A percentile compares a stretch with the other conserved stretches of the same genome.
These are phyloP conservation scores for Ambrosia hybrid DNA, from an alignment of 140 eudicot genomes.

Conservation along the genomic window DNA sequence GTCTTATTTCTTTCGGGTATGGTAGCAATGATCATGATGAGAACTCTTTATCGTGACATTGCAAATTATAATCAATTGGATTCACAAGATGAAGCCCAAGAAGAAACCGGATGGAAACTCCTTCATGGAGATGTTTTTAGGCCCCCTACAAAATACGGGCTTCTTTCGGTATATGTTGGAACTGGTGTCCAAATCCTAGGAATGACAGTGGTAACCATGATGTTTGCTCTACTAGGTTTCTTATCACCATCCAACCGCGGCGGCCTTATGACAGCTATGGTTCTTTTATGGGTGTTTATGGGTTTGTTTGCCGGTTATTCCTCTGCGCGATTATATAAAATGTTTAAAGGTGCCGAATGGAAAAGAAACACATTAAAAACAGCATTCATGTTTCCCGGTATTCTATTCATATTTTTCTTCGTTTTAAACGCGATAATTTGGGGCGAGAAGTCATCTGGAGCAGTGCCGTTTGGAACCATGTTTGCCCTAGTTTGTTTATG, in stretches of 20 bases:
- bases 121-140: constrained; percentile 85
- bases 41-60: constrained; percentile 76
- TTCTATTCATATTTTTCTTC: constrained; percentile 61
- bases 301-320: constrained; percentile 77
- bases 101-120: constrained; percentile 97
- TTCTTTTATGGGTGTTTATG: constrained; percentile 76
- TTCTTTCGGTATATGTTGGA: constrained; percentile 80
- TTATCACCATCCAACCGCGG: constrained; percentile 86
- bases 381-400: constrained; percentile 85
- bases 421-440: constrained; percentile 78
- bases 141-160: constrained; percentile 62
- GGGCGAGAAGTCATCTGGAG: constrained; percentile 91
- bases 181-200: constrained; percentile 77
- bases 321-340: constrained; percentile 79
- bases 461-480: constrained; percentile 90
- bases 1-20: constrained; percentile 86
- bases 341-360: constrained; percentile 89
- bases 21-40: constrained; percentile 98
- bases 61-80: constrained; percentile 86
- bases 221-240: constrained; percentile 74
- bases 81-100: constrained; percentile 90
- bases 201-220: constrained; percentile 86
- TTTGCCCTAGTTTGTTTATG: constrained; percentile 76
- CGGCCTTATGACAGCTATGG: constrained; percentile 86
- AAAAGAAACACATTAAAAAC: constrained; percentile 70